Base-by-base conservation (phyloP, 2,329 filamentous ascomycete genomes). In the Penicillium sp. region DNA sequence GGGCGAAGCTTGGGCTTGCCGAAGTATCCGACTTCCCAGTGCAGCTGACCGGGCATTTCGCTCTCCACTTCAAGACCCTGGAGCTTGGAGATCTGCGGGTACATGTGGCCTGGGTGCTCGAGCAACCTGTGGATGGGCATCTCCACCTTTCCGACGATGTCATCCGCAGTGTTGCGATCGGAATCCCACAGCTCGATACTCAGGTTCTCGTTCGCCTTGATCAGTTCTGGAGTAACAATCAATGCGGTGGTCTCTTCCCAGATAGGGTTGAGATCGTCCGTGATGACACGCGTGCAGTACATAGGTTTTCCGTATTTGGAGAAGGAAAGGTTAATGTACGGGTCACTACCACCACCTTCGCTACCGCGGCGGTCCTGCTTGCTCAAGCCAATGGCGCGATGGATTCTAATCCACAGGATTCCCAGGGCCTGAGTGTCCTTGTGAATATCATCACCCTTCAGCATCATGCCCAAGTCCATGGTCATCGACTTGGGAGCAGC, bases 291-390 rank as follows among this genome's bases (percentile, higher is more conserved):
- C 1, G 93, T 97, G 69, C 90, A 96, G 69, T 95, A 97, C 80
- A 95, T 94, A 1, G 91, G 91, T 71, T 98, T 98, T 46, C 87
- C 87, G 59, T 96, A 97, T 68, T 97, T 96, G 61, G 88, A 94
- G 74, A 94, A 97, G 32, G 87, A 85, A 28, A 97, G 78, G 26
- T 91, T 96, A 64, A 97, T 94, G 67, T 97, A 97, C 0, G 91
- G 89, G 58, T 98, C 93, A 41, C 87, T 94, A 36, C 91, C 91
- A 27, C 93, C 91, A 14, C 89, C 86, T 42, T 85, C 79, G 60
- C 84, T 90, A 32, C 89, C 90, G 48, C 87, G 83, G 43, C 71
- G 75, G 64, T 98, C 93, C 64, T 96, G 91, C 70, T 95, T 96
- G 74, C 88, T 95, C 47, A 98, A 77, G 0, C 86, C 89, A 16